Conservation (phyloP, 306 rosid species). For the Cercis canadensis region DNA sequence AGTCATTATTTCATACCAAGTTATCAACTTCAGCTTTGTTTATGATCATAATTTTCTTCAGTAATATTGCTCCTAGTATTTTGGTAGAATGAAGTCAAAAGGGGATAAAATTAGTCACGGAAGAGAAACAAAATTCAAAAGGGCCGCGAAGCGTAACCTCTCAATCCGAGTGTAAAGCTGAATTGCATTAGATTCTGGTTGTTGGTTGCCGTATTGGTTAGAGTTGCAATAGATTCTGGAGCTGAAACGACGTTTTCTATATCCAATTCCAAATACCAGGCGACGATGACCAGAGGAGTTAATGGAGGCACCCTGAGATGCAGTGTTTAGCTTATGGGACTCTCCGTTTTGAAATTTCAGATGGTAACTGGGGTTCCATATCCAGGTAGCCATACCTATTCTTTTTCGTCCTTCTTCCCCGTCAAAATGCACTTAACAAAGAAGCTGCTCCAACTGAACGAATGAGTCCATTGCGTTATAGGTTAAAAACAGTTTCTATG, state of each 20-base stretch:
- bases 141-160: conserved; percentile 48
- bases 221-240: conserved; percentile 47
- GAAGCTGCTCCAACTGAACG: too few species aligned
- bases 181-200: conserved; percentile 57
- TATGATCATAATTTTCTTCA: not conserved
- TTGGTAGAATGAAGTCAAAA: not conserved
- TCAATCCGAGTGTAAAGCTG: conserved; percentile 86
- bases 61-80: not conserved
- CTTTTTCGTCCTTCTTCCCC: not conserved
- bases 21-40: not conserved
- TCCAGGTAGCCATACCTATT: conserved; percentile 44
- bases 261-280: not conserved
- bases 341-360: conserved; percentile 11
- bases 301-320: conserved; percentile 26
- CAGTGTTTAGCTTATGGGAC: not conserved
- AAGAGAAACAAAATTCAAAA: not conserved
- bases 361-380: conserved; percentile 36
- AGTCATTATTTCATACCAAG: not conserved
- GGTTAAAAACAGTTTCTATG: too few species aligned
- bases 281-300: conserved; percentile 5
- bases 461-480: too few species aligned
- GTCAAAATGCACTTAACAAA: too few species aligned
- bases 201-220: conserved; percentile 36
- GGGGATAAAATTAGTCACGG: too few species aligned
- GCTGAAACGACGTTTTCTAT: conserved; percentile 8